Conservation (phyloP, 495 filamentous ascomycete genomes). For the Hyaloscypha variabilis region DNA sequence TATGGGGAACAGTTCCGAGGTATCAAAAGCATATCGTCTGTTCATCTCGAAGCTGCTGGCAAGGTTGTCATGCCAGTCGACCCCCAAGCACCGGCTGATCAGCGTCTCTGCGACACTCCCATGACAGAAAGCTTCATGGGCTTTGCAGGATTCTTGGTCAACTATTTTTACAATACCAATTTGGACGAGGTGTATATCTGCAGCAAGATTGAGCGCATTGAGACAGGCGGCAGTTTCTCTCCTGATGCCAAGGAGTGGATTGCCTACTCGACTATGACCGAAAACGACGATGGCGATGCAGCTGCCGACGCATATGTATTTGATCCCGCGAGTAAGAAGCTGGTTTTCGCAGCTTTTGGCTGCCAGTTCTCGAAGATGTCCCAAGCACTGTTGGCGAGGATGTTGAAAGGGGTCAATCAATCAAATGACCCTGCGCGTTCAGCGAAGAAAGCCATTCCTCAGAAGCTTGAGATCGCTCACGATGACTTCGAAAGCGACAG, state of each 20-base stretch:
- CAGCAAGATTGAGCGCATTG: constrained; percentile 39
- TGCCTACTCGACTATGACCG: constrained; percentile 16
- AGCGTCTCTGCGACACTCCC: constrained; percentile 30
- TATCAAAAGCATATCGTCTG: constrained; percentile 46
- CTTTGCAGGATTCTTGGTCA: constrained; percentile 54
- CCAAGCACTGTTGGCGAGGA: constrained; percentile 12
- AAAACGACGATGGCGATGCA: not conserved
- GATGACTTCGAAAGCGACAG: too few relatives aligned
- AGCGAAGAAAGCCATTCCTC: not conserved
- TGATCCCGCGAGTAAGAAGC: constrained; percentile 22
- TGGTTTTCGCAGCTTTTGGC: constrained; percentile 28
- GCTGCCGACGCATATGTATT: constrained; percentile 13
- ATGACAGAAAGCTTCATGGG: constrained; percentile 46
- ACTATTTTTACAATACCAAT: constrained; percentile 23
- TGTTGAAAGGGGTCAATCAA: constrained; percentile 24
- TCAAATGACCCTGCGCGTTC: not conserved
- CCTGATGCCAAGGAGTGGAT: constrained; percentile 10
- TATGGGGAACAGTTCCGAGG: constrained; percentile 48
- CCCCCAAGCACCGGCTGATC: constrained; percentile 36
- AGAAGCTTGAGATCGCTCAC: too few relatives aligned
- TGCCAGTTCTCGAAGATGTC: constrained; percentile 25
- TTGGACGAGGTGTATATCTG: constrained; percentile 27
- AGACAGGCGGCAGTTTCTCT: constrained; percentile 4
- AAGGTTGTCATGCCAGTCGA: constrained; percentile 40
- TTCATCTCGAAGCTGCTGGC: constrained; percentile 45